These are phyloP conservation scores for Boechera retrofracta DNA, from an alignment of 345 rosid genomes.

Conservation along the genomic window DNA sequence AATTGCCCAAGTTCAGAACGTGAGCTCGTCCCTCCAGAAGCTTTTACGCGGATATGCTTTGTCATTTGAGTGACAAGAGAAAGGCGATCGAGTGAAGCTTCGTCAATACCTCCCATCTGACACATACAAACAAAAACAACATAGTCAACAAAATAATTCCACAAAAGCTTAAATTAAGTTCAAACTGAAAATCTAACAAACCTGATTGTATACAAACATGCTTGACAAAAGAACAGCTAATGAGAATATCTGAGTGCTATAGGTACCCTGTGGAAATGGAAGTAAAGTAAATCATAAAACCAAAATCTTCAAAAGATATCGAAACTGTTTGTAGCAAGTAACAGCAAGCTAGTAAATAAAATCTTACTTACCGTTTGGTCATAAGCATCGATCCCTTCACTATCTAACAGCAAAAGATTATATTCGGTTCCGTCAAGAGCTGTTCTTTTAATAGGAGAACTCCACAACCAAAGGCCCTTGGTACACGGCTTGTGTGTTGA, in stretches of 20 bases:
- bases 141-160: constrained; percentile 14
- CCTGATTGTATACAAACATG: constrained; percentile 98
- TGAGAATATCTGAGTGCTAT: constrained; percentile 98
- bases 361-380: constrained; percentile 84
- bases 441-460: constrained; percentile 86
- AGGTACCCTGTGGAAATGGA: constrained; percentile 73
- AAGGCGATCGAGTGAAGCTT: constrained; percentile 92
- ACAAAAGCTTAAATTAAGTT: background rate
- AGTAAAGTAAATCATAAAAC: constrained; percentile 12
- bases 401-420: constrained; percentile 85
- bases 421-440: constrained; percentile 95
- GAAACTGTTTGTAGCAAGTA: background rate
- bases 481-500: constrained; percentile 97
- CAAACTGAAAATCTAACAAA: constrained; percentile 36
- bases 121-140: constrained; percentile 22
- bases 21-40: constrained; percentile 75
- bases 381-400: constrained; percentile 97
- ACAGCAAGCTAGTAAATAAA: background rate
- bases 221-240: constrained; percentile 95
- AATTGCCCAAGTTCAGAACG: constrained; percentile 93
- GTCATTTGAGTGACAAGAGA: constrained; percentile 99
- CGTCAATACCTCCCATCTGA: constrained; percentile 98
- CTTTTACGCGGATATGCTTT: constrained; percentile 93
- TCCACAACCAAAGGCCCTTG: constrained; percentile 99
- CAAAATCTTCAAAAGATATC: background rate